phyloP scores from a whole-genome alignment of 2,329 filamentous ascomycete genomes.

The Hypocrella siamensis region DNA sequence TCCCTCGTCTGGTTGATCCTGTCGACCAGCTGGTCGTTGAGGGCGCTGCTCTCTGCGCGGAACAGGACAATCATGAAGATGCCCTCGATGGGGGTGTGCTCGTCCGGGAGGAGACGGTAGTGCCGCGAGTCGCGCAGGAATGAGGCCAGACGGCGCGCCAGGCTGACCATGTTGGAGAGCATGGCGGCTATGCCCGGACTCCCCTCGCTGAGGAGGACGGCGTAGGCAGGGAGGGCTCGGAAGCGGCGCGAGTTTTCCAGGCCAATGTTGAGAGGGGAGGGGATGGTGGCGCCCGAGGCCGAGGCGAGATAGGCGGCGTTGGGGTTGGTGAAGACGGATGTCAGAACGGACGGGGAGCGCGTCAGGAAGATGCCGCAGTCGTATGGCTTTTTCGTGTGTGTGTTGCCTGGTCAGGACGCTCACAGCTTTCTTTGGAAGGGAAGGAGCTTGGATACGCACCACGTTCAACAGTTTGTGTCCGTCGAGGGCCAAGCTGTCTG shows the following conservation, averaged over 20 bases:
- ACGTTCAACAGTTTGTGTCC: slow-evolving; percentile 90
- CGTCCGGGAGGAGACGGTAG: slow-evolving; percentile 51
- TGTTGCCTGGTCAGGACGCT: not conserved
- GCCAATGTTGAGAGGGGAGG: slow-evolving; percentile 75
- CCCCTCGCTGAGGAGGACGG: slow-evolving; percentile 62
- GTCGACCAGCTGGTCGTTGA: slow-evolving; percentile 53
- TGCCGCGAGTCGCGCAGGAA: slow-evolving; percentile 44
- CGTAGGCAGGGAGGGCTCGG: slow-evolving; percentile 78
- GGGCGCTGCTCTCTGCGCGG: slow-evolving; percentile 42
- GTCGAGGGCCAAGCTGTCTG: slow-evolving; percentile 77
- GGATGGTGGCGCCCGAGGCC: slow-evolving; percentile 30
- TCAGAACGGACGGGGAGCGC: slow-evolving; percentile 40
- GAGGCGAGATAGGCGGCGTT: slow-evolving; percentile 66
- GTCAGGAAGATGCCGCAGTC: slow-evolving; percentile 86
- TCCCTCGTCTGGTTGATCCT: slow-evolving; percentile 58
- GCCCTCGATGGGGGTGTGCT: slow-evolving; percentile 26
- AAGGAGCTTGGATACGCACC: slow-evolving; percentile 24
- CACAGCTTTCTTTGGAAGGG: too few species aligned
- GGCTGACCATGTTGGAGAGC: slow-evolving; percentile 53
- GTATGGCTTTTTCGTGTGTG: slow-evolving; percentile 43
- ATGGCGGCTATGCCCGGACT: slow-evolving; percentile 51
- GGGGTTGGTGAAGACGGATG: slow-evolving; percentile 60
- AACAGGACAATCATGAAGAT: slow-evolving; percentile 60
- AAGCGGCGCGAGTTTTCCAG: slow-evolving; percentile 87
- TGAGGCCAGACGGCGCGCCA: slow-evolving; percentile 51